Evolutionary conservation across 495 filamentous ascomycete species (phyloP).

Genomic region (Aspergillus wentii): DNA sequence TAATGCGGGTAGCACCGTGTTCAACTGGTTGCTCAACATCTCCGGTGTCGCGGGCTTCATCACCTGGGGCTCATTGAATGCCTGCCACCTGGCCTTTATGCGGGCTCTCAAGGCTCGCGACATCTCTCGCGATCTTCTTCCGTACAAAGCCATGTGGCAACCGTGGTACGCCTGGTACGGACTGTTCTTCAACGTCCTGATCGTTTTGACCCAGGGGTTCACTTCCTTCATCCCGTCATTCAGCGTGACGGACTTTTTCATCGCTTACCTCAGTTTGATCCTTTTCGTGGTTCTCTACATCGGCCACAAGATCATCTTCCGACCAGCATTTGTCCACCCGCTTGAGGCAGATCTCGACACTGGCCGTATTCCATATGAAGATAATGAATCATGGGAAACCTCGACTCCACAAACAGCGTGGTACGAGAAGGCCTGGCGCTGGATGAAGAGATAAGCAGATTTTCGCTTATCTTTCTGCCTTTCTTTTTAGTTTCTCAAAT

Average conservation of each 20-base stretch:
- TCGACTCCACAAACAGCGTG: conserved; percentile 32
- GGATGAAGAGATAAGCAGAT: conserved; percentile 15
- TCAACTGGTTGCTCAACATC: conserved; percentile 59
- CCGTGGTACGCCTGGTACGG: conserved; percentile 57
- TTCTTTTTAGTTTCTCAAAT: background rate
- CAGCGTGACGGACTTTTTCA: conserved; percentile 53
- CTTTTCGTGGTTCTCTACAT: conserved; percentile 54
- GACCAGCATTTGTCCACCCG: conserved; percentile 34
- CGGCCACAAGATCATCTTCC: conserved; percentile 52
- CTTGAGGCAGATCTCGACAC: conserved; percentile 47
- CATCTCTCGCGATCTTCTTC: conserved; percentile 51
- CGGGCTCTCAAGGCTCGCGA: conserved; percentile 52
- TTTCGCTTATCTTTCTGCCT: background rate
- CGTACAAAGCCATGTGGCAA: conserved; percentile 54
- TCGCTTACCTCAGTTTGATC: conserved; percentile 58
- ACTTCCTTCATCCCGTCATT: conserved; percentile 59
- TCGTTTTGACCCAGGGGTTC: conserved; percentile 67
- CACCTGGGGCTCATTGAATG: conserved; percentile 57
- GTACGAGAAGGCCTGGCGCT: conserved; percentile 25
- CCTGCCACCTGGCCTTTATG: conserved; percentile 59
- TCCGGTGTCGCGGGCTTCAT: conserved; percentile 63
- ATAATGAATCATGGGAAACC: conserved; percentile 44
- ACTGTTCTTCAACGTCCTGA: conserved; percentile 59
- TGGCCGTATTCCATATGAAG: conserved; percentile 31
- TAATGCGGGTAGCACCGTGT: conserved; percentile 44